These are phyloP conservation scores for Monilinia aucupariae DNA, from an alignment of 2,329 filamentous ascomycete genomes.

Conservation along the genomic window DNA sequence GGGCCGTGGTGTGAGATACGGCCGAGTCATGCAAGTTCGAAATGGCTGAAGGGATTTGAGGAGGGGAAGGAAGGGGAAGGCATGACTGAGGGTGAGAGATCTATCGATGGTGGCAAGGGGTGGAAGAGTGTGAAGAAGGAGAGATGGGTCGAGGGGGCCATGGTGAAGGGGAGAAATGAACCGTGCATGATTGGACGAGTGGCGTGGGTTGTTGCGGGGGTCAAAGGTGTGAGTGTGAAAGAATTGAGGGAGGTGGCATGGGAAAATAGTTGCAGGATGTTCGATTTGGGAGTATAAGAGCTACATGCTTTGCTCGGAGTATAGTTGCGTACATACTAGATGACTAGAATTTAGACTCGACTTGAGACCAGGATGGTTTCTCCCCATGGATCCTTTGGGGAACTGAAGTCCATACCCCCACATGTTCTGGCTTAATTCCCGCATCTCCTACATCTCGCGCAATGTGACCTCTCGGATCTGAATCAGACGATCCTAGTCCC, in stretches of 20 bases:
- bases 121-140: constrained; percentile 93
- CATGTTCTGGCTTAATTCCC: too few species aligned
- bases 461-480: background rate
- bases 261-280: constrained; percentile 75
- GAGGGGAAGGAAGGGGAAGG: constrained; percentile 27
- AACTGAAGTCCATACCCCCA: background rate
- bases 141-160: constrained; percentile 78
- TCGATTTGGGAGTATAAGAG: constrained; percentile 55
- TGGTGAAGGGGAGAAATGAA: constrained; percentile 95
- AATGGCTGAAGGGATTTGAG: constrained; percentile 30
- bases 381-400: background rate
- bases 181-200: constrained; percentile 81
- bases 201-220: constrained; percentile 78
- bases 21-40: constrained; percentile 69
- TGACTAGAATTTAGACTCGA: background rate
- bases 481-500: background rate
- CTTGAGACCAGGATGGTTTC: background rate
- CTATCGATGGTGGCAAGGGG: constrained; percentile 36
- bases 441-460: background rate
- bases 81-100: constrained; percentile 8
- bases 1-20: constrained; percentile 97
- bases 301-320: background rate
- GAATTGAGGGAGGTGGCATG: constrained; percentile 83
- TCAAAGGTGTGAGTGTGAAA: constrained; percentile 74
- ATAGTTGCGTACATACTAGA: background rate